Percentiles rank a stretch among this genome's conserved stretches.
phyloP scores from a whole-genome alignment of 352 stramenopile species.

The Phytophthora citricola region DNA sequence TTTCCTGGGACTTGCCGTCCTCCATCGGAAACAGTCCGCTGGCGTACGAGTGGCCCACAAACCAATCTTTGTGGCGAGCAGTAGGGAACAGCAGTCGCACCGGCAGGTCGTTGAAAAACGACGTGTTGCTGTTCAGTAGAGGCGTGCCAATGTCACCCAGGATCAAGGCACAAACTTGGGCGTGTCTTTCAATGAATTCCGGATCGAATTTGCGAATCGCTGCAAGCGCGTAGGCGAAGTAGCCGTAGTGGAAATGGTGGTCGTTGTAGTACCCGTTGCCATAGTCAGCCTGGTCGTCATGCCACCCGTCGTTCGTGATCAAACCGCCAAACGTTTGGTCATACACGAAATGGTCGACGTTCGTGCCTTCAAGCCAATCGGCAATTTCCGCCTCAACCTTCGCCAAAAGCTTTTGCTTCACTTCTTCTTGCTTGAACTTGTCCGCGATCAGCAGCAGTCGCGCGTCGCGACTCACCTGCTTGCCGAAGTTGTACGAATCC shows the following conservation, averaged over 20 bases:
- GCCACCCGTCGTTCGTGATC: slow-evolving; percentile 87
- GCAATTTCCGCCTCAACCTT: slow-evolving; percentile 69
- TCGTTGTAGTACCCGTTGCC: slow-evolving; percentile 93
- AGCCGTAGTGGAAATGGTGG: slow-evolving; percentile 96
- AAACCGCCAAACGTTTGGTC: slow-evolving; percentile 93
- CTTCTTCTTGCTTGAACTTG: slow-evolving; percentile 61
- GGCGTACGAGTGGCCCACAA: slow-evolving; percentile 96
- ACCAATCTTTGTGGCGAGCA: slow-evolving; percentile 96
- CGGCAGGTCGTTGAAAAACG: slow-evolving; percentile 64
- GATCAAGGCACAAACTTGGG: slow-evolving; percentile 59
- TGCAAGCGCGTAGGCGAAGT: slow-evolving; percentile 88
- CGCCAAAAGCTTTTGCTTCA: slow-evolving; percentile 48
- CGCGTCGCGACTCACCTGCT: slow-evolving; percentile 76
- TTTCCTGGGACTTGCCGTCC: slow-evolving; percentile 96
- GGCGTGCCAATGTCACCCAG: slow-evolving; percentile 77
- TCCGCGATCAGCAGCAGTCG: slow-evolving; percentile 82
- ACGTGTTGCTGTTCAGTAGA: slow-evolving; percentile 45
- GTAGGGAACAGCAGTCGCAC: slow-evolving; percentile 79
- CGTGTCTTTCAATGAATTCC: slow-evolving; percentile 69
- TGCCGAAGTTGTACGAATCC: slow-evolving; percentile 86
- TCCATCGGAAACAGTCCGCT: slow-evolving; percentile 95
- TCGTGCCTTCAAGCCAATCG: slow-evolving; percentile 67
- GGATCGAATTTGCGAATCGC: slow-evolving; percentile 81
- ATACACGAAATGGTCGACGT: slow-evolving; percentile 88
- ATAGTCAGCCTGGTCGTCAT: slow-evolving; percentile 64